Evolutionary conservation across 345 rosid genomes (phyloP).

Genomic region (Punica granatum): DNA sequence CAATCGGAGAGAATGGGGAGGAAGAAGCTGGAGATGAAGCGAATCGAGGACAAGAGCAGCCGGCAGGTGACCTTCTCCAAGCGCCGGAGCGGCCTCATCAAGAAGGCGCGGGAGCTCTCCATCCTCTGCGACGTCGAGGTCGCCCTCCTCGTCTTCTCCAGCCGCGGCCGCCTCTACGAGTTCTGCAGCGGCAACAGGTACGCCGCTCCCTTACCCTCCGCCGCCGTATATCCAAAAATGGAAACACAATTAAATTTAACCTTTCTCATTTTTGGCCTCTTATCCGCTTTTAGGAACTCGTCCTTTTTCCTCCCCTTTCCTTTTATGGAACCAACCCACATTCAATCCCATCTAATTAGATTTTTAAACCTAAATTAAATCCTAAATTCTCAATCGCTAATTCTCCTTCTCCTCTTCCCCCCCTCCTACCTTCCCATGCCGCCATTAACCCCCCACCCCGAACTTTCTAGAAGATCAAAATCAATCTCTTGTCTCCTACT

Average conservation of each 20-base stretch:
- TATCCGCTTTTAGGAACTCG: not conserved
- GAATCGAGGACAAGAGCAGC: constrained; percentile 53
- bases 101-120: constrained; percentile 63
- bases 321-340: not conserved
- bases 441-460: too few species aligned
- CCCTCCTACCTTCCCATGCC: too few species aligned
- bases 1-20: constrained; percentile 22
- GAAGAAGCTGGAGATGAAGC: constrained; percentile 53
- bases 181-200: constrained; percentile 42
- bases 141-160: constrained; percentile 50
- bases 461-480: not conserved
- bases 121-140: constrained; percentile 61
- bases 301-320: not conserved
- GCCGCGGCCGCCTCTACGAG: constrained; percentile 39
- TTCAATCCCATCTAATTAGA: too few species aligned
- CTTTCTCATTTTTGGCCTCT: not conserved
- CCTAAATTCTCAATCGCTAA: not conserved
- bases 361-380: too few species aligned
- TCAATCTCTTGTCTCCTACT: not conserved
- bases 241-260: too few species aligned
- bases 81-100: constrained; percentile 54
- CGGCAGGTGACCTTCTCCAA: constrained; percentile 68
- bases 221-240: too few species aligned
- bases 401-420: not conserved
- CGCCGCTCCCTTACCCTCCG: not conserved